Base-by-base conservation (phyloP, 805 yeast genomes). In the Candida insectalens region DNA sequence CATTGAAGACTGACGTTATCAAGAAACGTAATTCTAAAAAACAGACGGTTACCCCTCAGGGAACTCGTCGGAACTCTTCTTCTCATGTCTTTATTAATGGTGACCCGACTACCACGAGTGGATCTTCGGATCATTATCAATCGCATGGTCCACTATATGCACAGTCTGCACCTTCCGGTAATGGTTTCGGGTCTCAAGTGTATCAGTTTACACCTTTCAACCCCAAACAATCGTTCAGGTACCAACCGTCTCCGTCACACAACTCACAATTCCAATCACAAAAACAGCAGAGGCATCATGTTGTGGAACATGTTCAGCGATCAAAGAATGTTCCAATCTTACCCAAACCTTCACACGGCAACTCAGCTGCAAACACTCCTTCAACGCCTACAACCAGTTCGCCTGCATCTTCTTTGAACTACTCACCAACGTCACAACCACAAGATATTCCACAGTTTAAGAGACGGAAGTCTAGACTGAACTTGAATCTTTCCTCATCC, bases 1-100 rank as follows among this genome's bases (percentile, higher is more conserved):
- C 77, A 17, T 55, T 54, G 28, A 54, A 54, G 34, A 83, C 96
- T 0, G 96, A 88, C 53, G 92, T 88, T 1, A 74, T 74, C 33
- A 72, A 70, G 36, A 74, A 74, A 50, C 55, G 81, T 44, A 64
- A 65, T 37, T 66, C 75, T 3, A 67, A 71, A 36, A 49, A 59
- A 42, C 61, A 56, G 29, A 20, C 19, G 5, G n/a, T n/a, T n/a
- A 8, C 23, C 12, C 10, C 10, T 8, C 10, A 7, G 10, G 15
- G 23, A 16, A 16, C 18, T 13, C 18, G 32, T 12, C 18, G 22
- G 28, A 14, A 29, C 27, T 29, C 28, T 17, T 12, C 18, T 8
- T 12, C 13, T n/a, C 15, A 12, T 12, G 15, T 12, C n/a, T 17
- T 31, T 17, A 29, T 19, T 12, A 18, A 28, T 9, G 17, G 20